These are phyloP conservation scores for Carex arenaria DNA, from an alignment of 202 grass and related monocot species.

Conservation along the genomic window DNA sequence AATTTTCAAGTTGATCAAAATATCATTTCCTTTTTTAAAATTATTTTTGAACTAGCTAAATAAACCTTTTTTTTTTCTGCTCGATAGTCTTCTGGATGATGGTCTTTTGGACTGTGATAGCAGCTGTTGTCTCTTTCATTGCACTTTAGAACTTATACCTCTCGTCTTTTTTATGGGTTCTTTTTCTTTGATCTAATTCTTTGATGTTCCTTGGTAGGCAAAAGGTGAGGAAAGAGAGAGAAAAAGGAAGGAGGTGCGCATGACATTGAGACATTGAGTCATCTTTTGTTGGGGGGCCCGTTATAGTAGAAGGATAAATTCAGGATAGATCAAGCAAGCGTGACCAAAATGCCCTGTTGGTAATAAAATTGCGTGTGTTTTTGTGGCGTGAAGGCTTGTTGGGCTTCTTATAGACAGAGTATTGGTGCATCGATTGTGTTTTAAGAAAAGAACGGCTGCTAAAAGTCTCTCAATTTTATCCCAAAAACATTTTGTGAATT, in stretches of 20 bases:
- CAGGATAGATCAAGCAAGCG: constrained; percentile 5
- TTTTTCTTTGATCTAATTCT: not conserved
- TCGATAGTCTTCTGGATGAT: not conserved
- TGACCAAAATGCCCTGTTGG: not conserved
- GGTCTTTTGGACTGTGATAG: not conserved
- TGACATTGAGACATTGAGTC: not conserved
- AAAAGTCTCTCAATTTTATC: not conserved
- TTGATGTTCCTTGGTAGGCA: constrained; percentile 18
- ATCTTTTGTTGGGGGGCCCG: constrained; percentile 18
- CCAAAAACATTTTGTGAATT: not conserved
- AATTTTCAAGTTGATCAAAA: not conserved
- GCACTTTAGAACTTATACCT: constrained; percentile 11
- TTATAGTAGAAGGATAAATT: not conserved
- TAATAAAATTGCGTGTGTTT: constrained; percentile 17
- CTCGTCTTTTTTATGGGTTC: not conserved
- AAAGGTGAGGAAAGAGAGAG: constrained; percentile 9
- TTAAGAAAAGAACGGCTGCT: not conserved
- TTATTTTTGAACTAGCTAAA: not conserved
- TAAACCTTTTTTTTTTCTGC: not conserved
- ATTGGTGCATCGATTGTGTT: constrained; percentile 3
- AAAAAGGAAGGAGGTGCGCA: constrained; percentile 19
- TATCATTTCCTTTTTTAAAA: not conserved
- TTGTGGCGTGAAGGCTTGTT: not conserved
- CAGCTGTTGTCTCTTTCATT: constrained; percentile 24
- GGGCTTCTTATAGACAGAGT: not conserved